These are phyloP conservation scores for Thraustotheca clavata DNA, from an alignment of 352 stramenopile genomes.

Conservation along the genomic window DNA sequence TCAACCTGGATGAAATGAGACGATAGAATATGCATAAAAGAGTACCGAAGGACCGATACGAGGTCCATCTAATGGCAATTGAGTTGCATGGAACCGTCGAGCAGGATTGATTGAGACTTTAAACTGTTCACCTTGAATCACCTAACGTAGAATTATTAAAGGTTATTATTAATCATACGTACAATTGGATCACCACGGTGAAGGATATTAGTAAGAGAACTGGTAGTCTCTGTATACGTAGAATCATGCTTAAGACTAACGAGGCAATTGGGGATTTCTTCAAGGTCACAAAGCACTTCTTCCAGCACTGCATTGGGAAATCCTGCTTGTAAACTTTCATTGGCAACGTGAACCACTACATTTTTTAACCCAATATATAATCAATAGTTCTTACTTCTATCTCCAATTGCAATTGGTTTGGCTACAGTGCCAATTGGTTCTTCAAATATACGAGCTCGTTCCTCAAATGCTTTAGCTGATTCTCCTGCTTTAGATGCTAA, in stretches of 20 bases:
- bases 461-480: conserved; percentile 11
- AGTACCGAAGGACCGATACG: background rate
- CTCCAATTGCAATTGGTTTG: background rate
- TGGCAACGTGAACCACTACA: conserved; percentile 3
- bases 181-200: conserved; percentile 16
- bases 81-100: conserved; percentile 15
- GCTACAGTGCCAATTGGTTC: conserved; percentile 8
- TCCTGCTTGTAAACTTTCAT: background rate
- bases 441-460: conserved; percentile 16
- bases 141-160: background rate
- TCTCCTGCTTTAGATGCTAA: background rate
- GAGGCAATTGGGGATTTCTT: conserved; percentile 13
- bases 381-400: background rate
- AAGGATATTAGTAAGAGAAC: background rate
- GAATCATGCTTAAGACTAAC: conserved; percentile 15
- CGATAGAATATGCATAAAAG: background rate
- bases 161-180: background rate
- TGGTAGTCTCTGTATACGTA: conserved; percentile 15
- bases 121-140: conserved; percentile 19
- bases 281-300: conserved; percentile 12
- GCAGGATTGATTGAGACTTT: conserved; percentile 15
- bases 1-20: background rate
- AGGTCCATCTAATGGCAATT: conserved; percentile 7
- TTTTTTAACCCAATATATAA: background rate
- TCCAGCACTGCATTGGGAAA: background rate